A percentile compares a stretch with the other conserved stretches of the same genome.
Conservation (phyloP, 2,329 filamentous ascomycete species). For the Sodiomyces alkalinus region DNA sequence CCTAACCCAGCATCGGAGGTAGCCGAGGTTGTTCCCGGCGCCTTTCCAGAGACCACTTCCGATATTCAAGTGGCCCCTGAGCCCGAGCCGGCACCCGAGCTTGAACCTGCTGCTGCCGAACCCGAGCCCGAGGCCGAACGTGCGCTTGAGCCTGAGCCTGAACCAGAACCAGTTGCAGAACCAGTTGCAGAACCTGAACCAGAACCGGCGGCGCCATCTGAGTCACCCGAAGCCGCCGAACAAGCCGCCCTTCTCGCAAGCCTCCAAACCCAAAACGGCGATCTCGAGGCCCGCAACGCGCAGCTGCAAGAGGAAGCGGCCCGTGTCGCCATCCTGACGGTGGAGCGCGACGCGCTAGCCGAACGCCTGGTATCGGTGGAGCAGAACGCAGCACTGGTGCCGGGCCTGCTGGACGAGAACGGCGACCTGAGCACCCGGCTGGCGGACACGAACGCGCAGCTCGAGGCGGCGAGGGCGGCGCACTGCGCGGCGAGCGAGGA, state of each 20-base stretch:
- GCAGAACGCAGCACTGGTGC: slow-evolving; percentile 3
- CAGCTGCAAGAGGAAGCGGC: slow-evolving; percentile 5
- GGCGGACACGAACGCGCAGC: slow-evolving; percentile 5
- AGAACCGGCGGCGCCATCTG: background rate
- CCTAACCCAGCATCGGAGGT: too few relatives aligned
- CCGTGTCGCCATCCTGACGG: slow-evolving; percentile 4
- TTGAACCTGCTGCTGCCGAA: background rate
- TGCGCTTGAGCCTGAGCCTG: background rate
- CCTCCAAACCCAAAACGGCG: slow-evolving; percentile 4
- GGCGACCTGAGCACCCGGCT: slow-evolving; percentile 4
- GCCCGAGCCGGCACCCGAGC: too few relatives aligned
- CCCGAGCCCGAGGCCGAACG: background rate
- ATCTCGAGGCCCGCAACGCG: slow-evolving; percentile 7
- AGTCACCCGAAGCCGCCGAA: background rate
- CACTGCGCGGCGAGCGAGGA: slow-evolving; percentile 6
- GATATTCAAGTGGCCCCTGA: too few relatives aligned
- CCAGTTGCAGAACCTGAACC: background rate
- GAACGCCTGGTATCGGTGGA: slow-evolving; percentile 1
- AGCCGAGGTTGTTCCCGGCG: too few relatives aligned
- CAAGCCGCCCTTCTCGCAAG: slow-evolving; percentile 1
- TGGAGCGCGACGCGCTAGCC: slow-evolving; percentile 6
- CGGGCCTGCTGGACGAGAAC: slow-evolving; percentile 7
- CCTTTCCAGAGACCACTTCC: too few relatives aligned
- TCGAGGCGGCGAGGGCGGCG: slow-evolving; percentile 5
- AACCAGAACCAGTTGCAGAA: background rate